Base-by-base conservation (phyloP, 495 filamentous ascomycete species). In the Melanomma pulvis-pyrius region DNA sequence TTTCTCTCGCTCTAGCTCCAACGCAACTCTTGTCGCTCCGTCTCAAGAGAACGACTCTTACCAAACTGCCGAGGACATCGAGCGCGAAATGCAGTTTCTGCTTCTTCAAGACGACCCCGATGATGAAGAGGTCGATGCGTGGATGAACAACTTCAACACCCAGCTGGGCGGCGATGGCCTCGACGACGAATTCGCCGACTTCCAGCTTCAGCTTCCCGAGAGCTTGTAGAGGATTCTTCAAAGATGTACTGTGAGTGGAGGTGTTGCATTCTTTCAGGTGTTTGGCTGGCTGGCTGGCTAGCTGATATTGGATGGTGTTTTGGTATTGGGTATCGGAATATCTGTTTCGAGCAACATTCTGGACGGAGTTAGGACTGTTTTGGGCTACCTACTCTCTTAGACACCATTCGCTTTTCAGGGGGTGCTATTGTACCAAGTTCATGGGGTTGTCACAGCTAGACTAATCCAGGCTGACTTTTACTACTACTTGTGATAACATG, bases 1-100 rank as follows among this genome's bases (percentile, higher is more conserved):
- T 15, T 69, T 69, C 48, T 69, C 67, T 11, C 60, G 67, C 25
- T 64, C 67, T 6, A 57, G 54, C 28, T 69, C 67, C 12, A 48
- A 57, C 29, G 67, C 67, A 12, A 69, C 67, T 13, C 67, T 69
- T 26, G 67, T 69, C 6, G 60, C 59, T 1, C 32, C 44, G 2
- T 8, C 55, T 17, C 61, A 59, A 55, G 65, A 63, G 19, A 29
- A 57, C 15, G 25, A 49, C n/a, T 19, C 39, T 1, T 56, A 53
- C 29, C 53, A 55, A 1, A 69, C 67, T 4, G 54, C 60, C 9
- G 60, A 64, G 49, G 67, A 69, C 22, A 30, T 69, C 4, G 60
- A 64, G 55, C 36, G 32, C 13, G 67, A 60, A 41, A 22, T 64
- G 30, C 30, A 32, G 30, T 11, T 61, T 1, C 15, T 64, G 55